These are phyloP conservation scores for Naganishia liquefaciens DNA, from an alignment of 1,284 basidiomycete genomes.

Conservation along the genomic window DNA sequence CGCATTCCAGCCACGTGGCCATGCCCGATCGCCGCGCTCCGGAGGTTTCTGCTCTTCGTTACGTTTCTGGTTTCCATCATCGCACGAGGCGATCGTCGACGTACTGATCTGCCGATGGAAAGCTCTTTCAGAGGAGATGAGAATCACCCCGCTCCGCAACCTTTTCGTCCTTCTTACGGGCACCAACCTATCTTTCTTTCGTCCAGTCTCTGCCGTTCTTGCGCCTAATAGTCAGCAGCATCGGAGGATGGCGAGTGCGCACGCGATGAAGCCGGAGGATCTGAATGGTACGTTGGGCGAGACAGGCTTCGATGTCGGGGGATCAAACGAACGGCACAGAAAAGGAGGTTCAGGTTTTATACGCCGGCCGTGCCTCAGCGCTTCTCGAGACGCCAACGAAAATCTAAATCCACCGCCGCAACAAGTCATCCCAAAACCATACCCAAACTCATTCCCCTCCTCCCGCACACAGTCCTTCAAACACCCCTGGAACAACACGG, in stretches of 20 bases:
- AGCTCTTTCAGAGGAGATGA: neutral
- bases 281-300: conserved; percentile 3
- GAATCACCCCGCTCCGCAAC: neutral
- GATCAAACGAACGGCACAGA: no score
- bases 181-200: no score
- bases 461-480: neutral
- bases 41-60: neutral
- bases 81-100: no score
- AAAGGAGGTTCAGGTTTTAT: no score
- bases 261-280: conserved; percentile 12
- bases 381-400: neutral
- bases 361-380: no score
- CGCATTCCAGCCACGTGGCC: neutral
- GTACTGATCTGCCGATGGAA: neutral
- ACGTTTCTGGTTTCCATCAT: no score
- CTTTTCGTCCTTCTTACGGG: no score
- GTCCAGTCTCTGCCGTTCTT: no score
- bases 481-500: conserved; percentile 45
- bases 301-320: neutral
- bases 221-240: neutral
- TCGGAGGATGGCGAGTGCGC: conserved; percentile 8
- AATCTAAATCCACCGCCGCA: neutral
- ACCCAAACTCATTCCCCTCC: neutral
- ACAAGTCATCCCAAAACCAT: neutral
- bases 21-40: conserved; percentile 1